Evolutionary conservation across 805 yeast species (phyloP).

Genomic region (Sungouiella blattae): DNA sequence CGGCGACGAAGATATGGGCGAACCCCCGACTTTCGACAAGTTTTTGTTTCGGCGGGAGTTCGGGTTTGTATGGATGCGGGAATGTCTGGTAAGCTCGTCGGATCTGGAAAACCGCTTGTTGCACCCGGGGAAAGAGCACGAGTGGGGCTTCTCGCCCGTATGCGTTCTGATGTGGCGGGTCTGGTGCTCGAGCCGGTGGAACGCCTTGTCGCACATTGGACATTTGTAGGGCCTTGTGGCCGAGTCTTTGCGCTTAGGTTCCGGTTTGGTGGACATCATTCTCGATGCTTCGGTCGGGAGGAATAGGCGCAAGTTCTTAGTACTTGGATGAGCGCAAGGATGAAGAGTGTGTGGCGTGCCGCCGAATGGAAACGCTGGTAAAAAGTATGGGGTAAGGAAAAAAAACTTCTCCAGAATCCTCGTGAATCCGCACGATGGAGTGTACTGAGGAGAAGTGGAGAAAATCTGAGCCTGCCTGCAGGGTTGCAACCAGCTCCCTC

Average conservation of each 20-base stretch:
- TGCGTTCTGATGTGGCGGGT: conserved; percentile 78
- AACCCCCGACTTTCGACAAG: conserved; percentile 10
- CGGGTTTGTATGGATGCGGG: conserved; percentile 70
- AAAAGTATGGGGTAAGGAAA: conserved; percentile 18
- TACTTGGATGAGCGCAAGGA: neutral
- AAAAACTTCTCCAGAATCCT: conserved; percentile 13
- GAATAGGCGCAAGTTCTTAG: neutral
- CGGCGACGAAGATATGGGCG: neutral
- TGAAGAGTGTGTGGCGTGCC: neutral
- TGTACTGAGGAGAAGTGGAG: conserved; percentile 18
- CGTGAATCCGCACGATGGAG: conserved; percentile 6
- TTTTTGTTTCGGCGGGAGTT: conserved; percentile 60
- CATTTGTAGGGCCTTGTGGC: conserved; percentile 60
- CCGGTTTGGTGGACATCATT: conserved; percentile 15
- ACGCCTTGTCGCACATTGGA: conserved; percentile 70
- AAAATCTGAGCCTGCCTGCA: conserved; percentile 9
- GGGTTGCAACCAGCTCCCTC: no score
- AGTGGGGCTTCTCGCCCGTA: conserved; percentile 79
- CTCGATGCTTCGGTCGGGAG: neutral
- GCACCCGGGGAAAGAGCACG: conserved; percentile 71
- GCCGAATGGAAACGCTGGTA: neutral
- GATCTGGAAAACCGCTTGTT: conserved; percentile 63
- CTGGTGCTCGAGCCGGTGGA: conserved; percentile 73
- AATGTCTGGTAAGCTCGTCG: conserved; percentile 73
- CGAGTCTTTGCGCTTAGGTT: conserved; percentile 16